Evolutionary conservation across 2,329 filamentous ascomycete genomes (phyloP).

Genomic region (Neonectria punicea): DNA sequence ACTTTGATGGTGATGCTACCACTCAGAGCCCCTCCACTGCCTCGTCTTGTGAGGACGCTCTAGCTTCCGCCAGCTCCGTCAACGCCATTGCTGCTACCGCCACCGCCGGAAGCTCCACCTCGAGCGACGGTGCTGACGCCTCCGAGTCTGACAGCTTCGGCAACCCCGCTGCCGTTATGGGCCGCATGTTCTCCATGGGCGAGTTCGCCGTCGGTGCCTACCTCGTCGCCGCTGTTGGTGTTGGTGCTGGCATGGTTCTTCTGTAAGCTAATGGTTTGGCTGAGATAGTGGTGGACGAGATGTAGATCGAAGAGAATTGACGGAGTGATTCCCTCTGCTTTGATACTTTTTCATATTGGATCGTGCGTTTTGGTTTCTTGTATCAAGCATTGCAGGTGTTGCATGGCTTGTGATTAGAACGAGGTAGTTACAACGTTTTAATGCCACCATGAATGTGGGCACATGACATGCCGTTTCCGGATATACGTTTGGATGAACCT

Average conservation of each 20-base stretch:
- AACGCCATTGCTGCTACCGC: constrained; percentile 60
- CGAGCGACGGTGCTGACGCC: constrained; percentile 38
- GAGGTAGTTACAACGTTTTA: constrained; percentile 39
- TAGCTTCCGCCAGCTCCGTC: constrained; percentile 71
- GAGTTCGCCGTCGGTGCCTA: constrained; percentile 62
- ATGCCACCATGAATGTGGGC: constrained; percentile 35
- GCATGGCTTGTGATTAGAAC: constrained; percentile 41
- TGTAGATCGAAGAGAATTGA: constrained; percentile 25
- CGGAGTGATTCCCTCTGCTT: constrained; percentile 33
- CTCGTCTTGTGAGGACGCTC: constrained; percentile 65
- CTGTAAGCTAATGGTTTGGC: constrained; percentile 53
- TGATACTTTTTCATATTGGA: constrained; percentile 28
- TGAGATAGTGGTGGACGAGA: constrained; percentile 13
- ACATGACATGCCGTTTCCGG: constrained; percentile 28
- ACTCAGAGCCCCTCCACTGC: constrained; percentile 60
- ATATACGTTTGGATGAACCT: background rate
- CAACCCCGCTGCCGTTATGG: constrained; percentile 49
- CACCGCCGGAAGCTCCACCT: constrained; percentile 47
- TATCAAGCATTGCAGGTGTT: constrained; percentile 45
- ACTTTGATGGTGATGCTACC: constrained; percentile 75
- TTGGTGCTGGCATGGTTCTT: constrained; percentile 64
- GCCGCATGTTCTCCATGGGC: constrained; percentile 56
- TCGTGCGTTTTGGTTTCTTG: constrained; percentile 36
- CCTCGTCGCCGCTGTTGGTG: constrained; percentile 61
- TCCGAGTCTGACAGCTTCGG: constrained; percentile 48